Base-by-base conservation (phyloP, 2,329 filamentous ascomycete species). In the Fusarium hostae region DNA sequence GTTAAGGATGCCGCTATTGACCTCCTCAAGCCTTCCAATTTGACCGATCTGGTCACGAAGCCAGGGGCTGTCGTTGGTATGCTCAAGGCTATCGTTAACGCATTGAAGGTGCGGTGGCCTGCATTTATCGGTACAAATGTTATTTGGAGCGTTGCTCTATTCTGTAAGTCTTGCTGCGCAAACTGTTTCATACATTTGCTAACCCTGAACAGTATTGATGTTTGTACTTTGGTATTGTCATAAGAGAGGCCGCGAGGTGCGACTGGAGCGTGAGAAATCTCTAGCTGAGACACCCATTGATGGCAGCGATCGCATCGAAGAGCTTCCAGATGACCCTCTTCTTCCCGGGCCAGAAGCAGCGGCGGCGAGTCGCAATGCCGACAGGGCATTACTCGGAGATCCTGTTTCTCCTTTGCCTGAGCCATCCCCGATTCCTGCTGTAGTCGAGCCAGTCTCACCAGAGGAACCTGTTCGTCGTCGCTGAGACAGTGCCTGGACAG, bases 181-280 rank as follows among this genome's bases (percentile, higher is more conserved):
- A 22, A 20, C 8, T 40, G 9, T 13, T 26, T n/a, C 28, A 20
- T 28, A 9, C 11, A 35, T 24, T 45, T 34, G 18, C 66, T 70
- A 50, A 72, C 35, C 22, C 16, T 9, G 3, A 18, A 68, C 61
- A 93, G 93, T 98, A 59, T 87, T 98, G 20, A 88, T 99, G 62
- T 96, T 97, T 79, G 94, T 97, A 47, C 91, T 98, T 76, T 99
- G 95, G 95, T 99, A 98, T 83, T 98, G 95, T 83, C 92, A 98
- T 82, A 98, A 98, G 84, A 92, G 96, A 59, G 96, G 96, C 41
- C 90, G 90, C 47, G 95, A 99, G 83, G 91, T 90, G 10, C 89
- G 96, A 55, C 88, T 98, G 16, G 91, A 92, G 78, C 89, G 80
- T 55, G 87, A 89, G 76, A 83, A 82, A 57, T 73, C 80, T 2